These are phyloP conservation scores for Phylloporus sp. DNA, from an alignment of 768 basidiomycete genomes.

Conservation along the genomic window DNA sequence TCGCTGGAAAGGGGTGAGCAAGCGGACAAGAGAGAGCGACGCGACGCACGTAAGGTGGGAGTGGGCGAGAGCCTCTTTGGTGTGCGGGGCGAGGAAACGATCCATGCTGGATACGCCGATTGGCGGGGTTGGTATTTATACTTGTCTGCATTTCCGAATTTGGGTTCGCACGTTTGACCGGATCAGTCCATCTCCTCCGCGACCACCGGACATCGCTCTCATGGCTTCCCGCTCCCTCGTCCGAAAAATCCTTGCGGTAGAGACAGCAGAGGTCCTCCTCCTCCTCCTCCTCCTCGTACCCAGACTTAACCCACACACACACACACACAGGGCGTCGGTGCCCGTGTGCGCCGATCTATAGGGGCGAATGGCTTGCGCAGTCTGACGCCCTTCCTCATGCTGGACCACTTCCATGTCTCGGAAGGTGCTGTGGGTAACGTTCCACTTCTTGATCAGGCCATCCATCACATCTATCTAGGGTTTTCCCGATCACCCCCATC, in stretches of 20 bases:
- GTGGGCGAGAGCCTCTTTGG: slow-evolving; percentile 72
- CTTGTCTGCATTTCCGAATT: slow-evolving; percentile 17
- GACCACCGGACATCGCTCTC: neutral
- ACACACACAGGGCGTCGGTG: slow-evolving; percentile 66
- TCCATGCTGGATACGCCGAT: slow-evolving; percentile 43
- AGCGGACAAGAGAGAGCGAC: neutral
- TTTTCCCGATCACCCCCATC: slow-evolving; percentile 91
- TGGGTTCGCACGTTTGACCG: slow-evolving; percentile 25
- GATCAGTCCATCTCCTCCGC: neutral
- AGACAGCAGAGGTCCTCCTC: slow-evolving; percentile 59
- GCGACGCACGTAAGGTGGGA: slow-evolving; percentile 60
- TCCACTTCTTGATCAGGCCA: neutral
- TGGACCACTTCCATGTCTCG: slow-evolving; percentile 74
- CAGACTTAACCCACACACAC: neutral
- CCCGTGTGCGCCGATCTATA: slow-evolving; percentile 81
- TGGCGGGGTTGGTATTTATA: neutral
- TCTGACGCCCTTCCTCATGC: slow-evolving; percentile 87
- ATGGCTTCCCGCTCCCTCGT: slow-evolving; percentile 62
- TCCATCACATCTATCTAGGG: slow-evolving; percentile 42
- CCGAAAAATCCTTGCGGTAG: slow-evolving; percentile 74
- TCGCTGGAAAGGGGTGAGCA: slow-evolving; percentile 43
- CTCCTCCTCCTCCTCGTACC: neutral
- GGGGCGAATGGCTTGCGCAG: slow-evolving; percentile 72
- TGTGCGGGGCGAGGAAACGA: slow-evolving; percentile 67
- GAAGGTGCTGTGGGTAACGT: slow-evolving; percentile 57